These are phyloP conservation scores for Cephalotrichum gorgonifer DNA, from an alignment of 2,329 filamentous ascomycete genomes.

Conservation along the genomic window DNA sequence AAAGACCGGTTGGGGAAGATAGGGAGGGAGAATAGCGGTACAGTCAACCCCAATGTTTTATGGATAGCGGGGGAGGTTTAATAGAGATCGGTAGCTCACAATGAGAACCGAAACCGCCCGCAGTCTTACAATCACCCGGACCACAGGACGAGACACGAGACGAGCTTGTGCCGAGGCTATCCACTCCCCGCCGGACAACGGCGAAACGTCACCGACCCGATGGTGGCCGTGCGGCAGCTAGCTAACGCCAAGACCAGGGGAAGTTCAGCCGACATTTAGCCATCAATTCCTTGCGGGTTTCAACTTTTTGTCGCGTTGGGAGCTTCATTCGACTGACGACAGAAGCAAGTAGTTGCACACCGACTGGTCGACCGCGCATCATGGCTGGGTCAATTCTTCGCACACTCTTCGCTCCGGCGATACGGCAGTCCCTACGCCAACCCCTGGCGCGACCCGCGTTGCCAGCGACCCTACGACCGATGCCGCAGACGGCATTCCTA, in stretches of 20 bases:
- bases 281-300: not conserved
- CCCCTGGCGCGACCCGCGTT: constrained; percentile 20
- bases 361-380: not conserved
- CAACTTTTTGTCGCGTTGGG: not conserved
- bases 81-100: no score
- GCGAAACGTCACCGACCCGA: not conserved
- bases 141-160: not conserved
- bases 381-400: constrained; percentile 7
- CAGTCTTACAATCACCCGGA: no score
- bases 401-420: constrained; percentile 5
- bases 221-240: no score
- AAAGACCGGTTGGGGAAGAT: not conserved
- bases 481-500: constrained; percentile 10
- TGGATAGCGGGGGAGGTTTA: no score
- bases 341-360: not conserved
- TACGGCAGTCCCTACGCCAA: constrained; percentile 10
- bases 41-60: not conserved
- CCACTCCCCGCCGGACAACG: constrained; percentile 7
- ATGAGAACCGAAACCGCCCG: no score
- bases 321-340: not conserved
- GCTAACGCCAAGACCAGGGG: not conserved
- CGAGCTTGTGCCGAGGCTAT: constrained; percentile 13
- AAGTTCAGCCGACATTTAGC: not conserved
- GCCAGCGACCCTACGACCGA: constrained; percentile 16
- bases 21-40: not conserved